A percentile compares a stretch with the other conserved stretches of the same genome.
phyloP scores from a whole-genome alignment of 345 rosid species.

The Eutrema yunnanense region DNA sequence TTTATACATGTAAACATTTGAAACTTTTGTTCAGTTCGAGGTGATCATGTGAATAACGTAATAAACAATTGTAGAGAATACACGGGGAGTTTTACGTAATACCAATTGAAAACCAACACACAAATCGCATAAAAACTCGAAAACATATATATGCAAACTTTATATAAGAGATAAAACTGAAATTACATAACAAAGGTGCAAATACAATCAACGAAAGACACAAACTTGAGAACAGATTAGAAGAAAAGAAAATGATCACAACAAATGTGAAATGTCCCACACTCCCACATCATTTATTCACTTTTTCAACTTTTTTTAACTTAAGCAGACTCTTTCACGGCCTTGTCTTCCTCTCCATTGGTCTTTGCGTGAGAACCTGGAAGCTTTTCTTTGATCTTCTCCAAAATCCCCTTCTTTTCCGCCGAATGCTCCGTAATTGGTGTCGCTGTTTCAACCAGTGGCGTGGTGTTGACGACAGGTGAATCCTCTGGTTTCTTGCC shows the following conservation, averaged over 20 bases:
- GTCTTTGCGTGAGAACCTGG: slow-evolving; percentile 64
- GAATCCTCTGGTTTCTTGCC: slow-evolving; percentile 29
- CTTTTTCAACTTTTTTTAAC: neutral
- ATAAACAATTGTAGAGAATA: neutral
- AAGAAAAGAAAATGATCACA: neutral
- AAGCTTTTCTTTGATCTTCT: slow-evolving; percentile 81
- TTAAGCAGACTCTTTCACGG: slow-evolving; percentile 25
- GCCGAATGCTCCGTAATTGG: slow-evolving; percentile 5
- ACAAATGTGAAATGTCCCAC: neutral
- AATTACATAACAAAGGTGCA: neutral
- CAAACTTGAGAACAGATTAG: neutral
- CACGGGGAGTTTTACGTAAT: neutral
- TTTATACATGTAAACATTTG: neutral
- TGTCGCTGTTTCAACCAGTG: neutral
- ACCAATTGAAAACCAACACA: neutral
- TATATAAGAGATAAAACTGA: neutral
- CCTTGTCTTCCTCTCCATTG: slow-evolving; percentile 37
- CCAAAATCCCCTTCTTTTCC: slow-evolving; percentile 73
- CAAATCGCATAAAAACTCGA: neutral
- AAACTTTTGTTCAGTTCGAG: neutral
- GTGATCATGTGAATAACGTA: neutral
- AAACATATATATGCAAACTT: neutral
- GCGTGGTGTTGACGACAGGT: neutral
- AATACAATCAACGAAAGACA: slow-evolving; percentile 13
- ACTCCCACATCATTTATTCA: neutral